Evolutionary conservation across 768 basidiomycete species (phyloP), one percentile per base, ranked within the genome.

Genomic region (Agaricus blazei): DNA sequence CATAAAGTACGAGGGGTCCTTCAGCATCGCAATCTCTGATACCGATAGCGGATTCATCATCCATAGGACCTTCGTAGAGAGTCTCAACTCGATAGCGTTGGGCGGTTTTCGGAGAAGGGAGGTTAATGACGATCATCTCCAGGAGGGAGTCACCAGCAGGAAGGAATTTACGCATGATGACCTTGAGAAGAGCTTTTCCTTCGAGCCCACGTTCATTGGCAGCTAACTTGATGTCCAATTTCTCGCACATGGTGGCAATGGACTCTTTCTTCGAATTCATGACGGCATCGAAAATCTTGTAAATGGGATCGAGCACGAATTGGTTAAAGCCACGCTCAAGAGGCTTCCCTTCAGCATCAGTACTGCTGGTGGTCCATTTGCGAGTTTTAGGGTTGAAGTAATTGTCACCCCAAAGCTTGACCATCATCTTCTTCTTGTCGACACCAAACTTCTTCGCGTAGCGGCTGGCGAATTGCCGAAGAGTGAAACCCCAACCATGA

Each of bases 101-200:
- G 59, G 97, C 97, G 59, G 96, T 98, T 54, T 85, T 86, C 54
- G 95, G 96, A 24, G 97, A 99, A 45, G 97, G 96, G 61, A 99
- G 86, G 78, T 98, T 93, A 75, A 99, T 92, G 80, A 98, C 94
- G 74, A 98, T 98, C 97, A 99, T 99, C 83, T 98, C 97, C 76
- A 99, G 72, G 64, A 99, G 87, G 46, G 95, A 88, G 75, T 99
- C 97, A 67, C 97, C 97, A 60, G 97, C 97, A 68, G 97, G 97
- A 63, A 98, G 80, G 90, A 98, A 99, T 76, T 97, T 97, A 75
- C 94, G 89, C 97, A 99, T 98, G 74, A 98, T 73, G 64, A 88
- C 86, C 80, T 99, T 99, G 72, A 99, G 89, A 65, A 99, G 87
- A 23, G 83, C 81, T 76, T 99, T 99, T 68, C 93, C 88, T 71